Conservation (phyloP, 371 early-diverging fungal genomes). For the Circinella umbellata region DNA sequence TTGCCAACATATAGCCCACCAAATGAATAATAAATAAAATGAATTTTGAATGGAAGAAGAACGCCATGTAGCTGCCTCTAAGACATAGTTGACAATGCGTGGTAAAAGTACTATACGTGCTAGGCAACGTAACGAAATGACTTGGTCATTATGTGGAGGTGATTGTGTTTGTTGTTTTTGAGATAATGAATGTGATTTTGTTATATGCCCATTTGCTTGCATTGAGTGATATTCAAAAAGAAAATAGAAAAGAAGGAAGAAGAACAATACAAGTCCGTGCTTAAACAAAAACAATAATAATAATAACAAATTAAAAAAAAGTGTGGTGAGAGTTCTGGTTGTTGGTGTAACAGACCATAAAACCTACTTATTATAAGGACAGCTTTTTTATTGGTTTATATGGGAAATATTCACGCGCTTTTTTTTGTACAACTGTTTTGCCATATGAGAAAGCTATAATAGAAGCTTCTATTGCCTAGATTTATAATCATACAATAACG, state of each 20-base stretch:
- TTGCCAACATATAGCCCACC: neutral
- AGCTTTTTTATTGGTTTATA: neutral
- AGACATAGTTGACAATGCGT: neutral
- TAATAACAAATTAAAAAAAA: neutral
- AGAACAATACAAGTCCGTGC: too few species aligned
- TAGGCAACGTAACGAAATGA: slow-evolving; percentile 1
- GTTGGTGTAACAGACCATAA: slow-evolving; percentile 1
- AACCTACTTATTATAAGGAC: neutral
- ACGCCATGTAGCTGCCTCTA: neutral
- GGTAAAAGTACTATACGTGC: slow-evolving; percentile 1
- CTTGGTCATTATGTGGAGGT: neutral
- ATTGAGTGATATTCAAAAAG: neutral
- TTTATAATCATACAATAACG: neutral
- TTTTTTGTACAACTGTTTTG: neutral
- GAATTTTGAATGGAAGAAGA: neutral
- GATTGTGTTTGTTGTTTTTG: neutral
- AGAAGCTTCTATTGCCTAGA: too few species aligned
- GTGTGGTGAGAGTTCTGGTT: neutral
- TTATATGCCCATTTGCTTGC: neutral
- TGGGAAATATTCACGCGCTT: neutral
- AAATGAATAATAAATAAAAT: neutral
- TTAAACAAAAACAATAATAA: too few species aligned
- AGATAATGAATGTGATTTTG: neutral
- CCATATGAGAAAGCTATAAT: too few species aligned
- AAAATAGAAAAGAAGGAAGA: neutral